A percentile compares a stretch with the other conserved stretches of the same genome.
Conservation (phyloP, 2,329 filamentous ascomycete genomes). For the Cladosporium sp. region DNA sequence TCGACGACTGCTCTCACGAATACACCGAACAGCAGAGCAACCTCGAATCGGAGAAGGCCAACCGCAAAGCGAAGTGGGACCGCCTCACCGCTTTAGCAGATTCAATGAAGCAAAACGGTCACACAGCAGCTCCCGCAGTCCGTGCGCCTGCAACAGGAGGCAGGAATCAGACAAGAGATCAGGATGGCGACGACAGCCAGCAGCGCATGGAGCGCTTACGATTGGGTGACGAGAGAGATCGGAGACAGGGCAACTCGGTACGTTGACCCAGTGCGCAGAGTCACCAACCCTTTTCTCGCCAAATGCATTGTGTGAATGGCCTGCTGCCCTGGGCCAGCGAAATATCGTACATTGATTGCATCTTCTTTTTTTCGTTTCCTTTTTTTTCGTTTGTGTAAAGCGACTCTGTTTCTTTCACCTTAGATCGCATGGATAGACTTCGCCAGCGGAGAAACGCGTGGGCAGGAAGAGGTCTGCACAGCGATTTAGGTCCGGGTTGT, state of each 20-base stretch:
- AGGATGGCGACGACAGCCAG: conserved; percentile 80
- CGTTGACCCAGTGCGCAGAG: conserved; percentile 26
- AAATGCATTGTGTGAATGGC: conserved; percentile 7
- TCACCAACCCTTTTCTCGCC: conserved; percentile 14
- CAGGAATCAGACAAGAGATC: conserved; percentile 33
- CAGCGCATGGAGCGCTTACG: conserved; percentile 78
- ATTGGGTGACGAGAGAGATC: conserved; percentile 69
- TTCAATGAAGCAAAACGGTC: conserved; percentile 28
- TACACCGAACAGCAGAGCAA: conserved; percentile 96
- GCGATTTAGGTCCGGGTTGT: not conserved
- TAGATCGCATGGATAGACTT: not conserved
- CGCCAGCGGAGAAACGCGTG: not conserved
- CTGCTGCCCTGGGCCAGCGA: conserved; percentile 5
- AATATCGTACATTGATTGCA: not conserved
- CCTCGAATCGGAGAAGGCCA: conserved; percentile 75
- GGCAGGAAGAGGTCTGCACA: not conserved
- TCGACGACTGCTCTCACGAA: conserved; percentile 97
- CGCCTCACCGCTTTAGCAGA: conserved; percentile 76
- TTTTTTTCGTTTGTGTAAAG: conserved; percentile 2
- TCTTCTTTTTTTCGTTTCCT: not conserved
- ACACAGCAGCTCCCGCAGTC: conserved; percentile 20
- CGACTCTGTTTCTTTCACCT: not conserved
- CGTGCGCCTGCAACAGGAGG: conserved; percentile 34
- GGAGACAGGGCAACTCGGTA: conserved; percentile 34
- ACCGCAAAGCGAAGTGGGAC: conserved; percentile 85